These are phyloP conservation scores for Trichoderma afroharzianum DNA, from an alignment of 2,329 filamentous ascomycete species.

Conservation along the genomic window DNA sequence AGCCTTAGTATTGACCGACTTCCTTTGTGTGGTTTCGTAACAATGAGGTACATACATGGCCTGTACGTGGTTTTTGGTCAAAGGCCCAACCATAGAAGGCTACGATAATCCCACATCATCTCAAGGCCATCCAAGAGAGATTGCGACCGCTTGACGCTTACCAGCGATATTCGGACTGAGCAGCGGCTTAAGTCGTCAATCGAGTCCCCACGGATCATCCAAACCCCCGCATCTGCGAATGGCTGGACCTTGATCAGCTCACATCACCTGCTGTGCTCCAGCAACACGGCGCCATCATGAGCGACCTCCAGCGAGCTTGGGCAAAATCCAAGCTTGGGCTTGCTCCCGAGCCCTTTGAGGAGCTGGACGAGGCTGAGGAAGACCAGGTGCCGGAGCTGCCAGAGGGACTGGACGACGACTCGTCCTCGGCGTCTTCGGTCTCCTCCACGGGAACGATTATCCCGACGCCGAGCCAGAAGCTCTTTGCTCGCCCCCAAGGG, in stretches of 20 bases:
- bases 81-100: not conserved
- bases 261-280: conserved; percentile 3
- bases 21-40: not conserved
- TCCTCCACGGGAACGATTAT: conserved; percentile 92
- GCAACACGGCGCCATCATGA: conserved; percentile 53
- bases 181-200: not conserved
- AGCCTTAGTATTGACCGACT: not conserved
- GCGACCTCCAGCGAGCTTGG: conserved; percentile 75
- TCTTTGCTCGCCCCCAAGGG: conserved; percentile 70
- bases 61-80: not conserved
- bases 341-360: conserved; percentile 47
- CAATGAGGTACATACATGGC: not conserved
- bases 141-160: not conserved
- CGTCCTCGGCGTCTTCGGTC: conserved; percentile 82
- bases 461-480: conserved; percentile 67
- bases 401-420: conserved; percentile 56
- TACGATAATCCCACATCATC: not conserved
- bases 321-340: conserved; percentile 69
- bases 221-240: conserved; percentile 16
- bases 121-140: not conserved
- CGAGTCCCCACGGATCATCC: not conserved
- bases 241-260: conserved; percentile 9
- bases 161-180: not conserved
- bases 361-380: conserved; percentile 49
- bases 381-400: conserved; percentile 46